Evolutionary conservation across 306 rosid species (phyloP).

Genomic region (Pachyrhizus erosus): DNA sequence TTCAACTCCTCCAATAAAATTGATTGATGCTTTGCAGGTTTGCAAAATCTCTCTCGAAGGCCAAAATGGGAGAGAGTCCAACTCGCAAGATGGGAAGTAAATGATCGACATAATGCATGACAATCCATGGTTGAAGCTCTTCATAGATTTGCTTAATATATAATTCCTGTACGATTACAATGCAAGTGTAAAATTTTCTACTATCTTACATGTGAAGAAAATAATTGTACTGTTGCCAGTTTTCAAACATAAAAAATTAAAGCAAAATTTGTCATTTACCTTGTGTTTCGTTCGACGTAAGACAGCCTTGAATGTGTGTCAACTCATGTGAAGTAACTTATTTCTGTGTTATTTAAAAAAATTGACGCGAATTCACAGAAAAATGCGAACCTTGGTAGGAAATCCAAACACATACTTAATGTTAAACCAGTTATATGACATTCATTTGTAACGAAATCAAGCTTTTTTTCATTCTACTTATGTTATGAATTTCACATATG

Average conservation of each 20-base stretch:
- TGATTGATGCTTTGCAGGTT: slow-evolving; percentile 47
- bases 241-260: background rate
- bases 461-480: too few relatives aligned
- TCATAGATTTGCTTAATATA: background rate
- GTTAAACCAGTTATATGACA: too few relatives aligned
- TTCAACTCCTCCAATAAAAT: background rate
- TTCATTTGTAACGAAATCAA: too few relatives aligned
- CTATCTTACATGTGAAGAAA: background rate
- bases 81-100: background rate
- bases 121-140: background rate
- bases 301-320: too few relatives aligned
- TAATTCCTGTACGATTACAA: background rate
- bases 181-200: slow-evolving; percentile 17
- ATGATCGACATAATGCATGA: background rate
- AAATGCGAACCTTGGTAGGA: too few relatives aligned
- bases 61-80: slow-evolving; percentile 42
- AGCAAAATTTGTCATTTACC: too few relatives aligned
- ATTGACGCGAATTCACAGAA: too few relatives aligned
- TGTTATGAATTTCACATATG: too few relatives aligned
- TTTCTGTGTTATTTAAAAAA: too few relatives aligned
- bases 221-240: background rate
- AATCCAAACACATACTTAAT: too few relatives aligned
- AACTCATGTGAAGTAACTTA: too few relatives aligned
- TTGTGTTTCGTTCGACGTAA: too few relatives aligned
- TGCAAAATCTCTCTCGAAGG: slow-evolving; percentile 52